These are phyloP conservation scores for Pinus tabuliformis DNA, from an alignment of 75 land plant genomes.

Conservation along the genomic window DNA sequence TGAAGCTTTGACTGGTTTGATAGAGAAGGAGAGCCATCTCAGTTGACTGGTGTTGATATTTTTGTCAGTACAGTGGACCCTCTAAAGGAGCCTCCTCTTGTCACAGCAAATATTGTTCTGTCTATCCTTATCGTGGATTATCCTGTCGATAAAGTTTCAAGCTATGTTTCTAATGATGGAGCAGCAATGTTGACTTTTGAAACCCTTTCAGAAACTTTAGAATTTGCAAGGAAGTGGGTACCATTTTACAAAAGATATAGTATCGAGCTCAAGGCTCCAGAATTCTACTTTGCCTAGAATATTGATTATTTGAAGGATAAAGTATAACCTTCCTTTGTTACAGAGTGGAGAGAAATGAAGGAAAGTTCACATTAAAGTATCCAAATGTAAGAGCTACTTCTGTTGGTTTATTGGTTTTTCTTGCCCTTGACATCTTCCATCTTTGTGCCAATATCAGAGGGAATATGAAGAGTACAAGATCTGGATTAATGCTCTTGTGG, in stretches of 20 bases:
- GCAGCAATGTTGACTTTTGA: conserved; percentile 94
- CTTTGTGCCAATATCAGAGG: conserved; percentile 36
- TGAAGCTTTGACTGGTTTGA: conserved; percentile 52
- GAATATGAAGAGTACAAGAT: conserved; percentile 90
- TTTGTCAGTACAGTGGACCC: conserved; percentile 99
- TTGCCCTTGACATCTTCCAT: not conserved
- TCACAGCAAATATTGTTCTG: conserved; percentile 86
- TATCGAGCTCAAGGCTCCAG: conserved; percentile 92
- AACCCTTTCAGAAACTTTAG: conserved; percentile 83
- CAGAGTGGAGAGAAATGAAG: conserved; percentile 90
- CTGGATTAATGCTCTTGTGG: conserved; percentile 83
- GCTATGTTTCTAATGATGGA: conserved; percentile 96
- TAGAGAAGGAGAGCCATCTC: conserved; percentile 82
- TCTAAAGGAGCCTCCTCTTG: conserved; percentile 87
- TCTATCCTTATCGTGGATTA: conserved; percentile 93
- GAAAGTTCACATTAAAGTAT: conserved; percentile 14
- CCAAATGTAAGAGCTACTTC: not conserved
- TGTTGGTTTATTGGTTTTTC: not conserved
- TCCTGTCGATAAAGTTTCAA: conserved; percentile 91
- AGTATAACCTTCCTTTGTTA: conserved; percentile 82
- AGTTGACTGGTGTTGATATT: conserved; percentile 75
- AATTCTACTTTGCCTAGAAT: conserved; percentile 85
- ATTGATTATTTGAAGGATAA: conserved; percentile 93
- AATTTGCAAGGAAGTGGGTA: conserved; percentile 94
- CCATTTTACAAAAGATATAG: conserved; percentile 89